Conservation (phyloP, 208 protist species). For the Crithidia acanthocephali region DNA sequence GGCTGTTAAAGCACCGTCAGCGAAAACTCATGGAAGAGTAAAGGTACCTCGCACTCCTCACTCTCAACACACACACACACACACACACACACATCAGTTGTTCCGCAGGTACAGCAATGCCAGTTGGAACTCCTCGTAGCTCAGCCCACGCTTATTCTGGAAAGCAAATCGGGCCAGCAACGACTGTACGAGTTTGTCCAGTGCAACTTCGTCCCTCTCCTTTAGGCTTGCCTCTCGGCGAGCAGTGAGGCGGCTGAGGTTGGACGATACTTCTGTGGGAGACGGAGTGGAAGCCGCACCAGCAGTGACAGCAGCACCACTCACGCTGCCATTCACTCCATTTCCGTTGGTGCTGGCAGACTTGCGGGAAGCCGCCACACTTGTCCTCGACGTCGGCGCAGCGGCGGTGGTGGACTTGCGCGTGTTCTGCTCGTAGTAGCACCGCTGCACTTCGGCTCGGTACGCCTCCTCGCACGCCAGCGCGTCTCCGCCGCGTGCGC, state of each 20-base stretch:
- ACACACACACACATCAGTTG: constrained; percentile 15
- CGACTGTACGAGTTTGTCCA: constrained; percentile 11
- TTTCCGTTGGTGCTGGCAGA: neutral
- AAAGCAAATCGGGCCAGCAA: constrained; percentile 46
- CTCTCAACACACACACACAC: constrained; percentile 7
- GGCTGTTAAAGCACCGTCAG: no score
- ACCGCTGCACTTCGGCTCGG: constrained; percentile 26
- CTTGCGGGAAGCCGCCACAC: neutral
- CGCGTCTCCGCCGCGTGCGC: neutral
- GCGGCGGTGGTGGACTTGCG: neutral
- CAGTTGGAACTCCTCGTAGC: constrained; percentile 75
- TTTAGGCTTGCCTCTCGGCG: neutral
- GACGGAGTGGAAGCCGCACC: neutral
- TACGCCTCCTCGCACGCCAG: constrained; percentile 15
- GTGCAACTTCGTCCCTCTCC: constrained; percentile 8
- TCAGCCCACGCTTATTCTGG: constrained; percentile 39
- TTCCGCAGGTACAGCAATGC: constrained; percentile 62
- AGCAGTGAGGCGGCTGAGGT: constrained; percentile 11
- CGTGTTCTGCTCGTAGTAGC: constrained; percentile 19
- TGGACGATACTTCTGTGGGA: neutral
- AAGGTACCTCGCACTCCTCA: no score
- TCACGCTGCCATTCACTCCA: no score
- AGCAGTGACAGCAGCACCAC: no score
- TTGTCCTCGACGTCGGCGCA: neutral
- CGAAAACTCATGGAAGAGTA: no score